A percentile compares a stretch with the other conserved stretches of the same genome.
phyloP scores from a whole-genome alignment of 495 filamentous ascomycete species.

The Penicillium parvum region DNA sequence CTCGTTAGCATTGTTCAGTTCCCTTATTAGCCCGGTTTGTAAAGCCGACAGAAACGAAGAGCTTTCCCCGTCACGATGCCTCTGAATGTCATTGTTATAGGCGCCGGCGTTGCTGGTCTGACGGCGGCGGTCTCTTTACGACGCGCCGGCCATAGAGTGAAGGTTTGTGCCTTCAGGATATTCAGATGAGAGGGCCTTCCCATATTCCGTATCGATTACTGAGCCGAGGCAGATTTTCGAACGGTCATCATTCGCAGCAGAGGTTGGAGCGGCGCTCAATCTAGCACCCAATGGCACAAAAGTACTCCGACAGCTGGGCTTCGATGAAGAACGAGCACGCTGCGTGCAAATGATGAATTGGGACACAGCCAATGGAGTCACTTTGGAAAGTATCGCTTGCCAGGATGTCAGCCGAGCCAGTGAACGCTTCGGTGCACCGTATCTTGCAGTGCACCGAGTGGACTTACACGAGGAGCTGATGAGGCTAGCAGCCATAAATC shows the following conservation, averaged over 20 bases:
- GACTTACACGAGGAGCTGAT: slow-evolving; percentile 47
- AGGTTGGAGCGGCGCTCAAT: slow-evolving; percentile 47
- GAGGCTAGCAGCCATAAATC: slow-evolving; percentile 23
- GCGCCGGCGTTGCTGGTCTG: slow-evolving; percentile 46
- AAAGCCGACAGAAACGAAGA: too few species aligned
- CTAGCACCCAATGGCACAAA: slow-evolving; percentile 40
- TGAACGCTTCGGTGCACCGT: slow-evolving; percentile 3
- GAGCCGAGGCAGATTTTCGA: slow-evolving; percentile 11
- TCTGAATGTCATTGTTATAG: slow-evolving; percentile 35
- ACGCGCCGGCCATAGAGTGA: too few species aligned
- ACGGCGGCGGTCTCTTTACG: slow-evolving; percentile 32
- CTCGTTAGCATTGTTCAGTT: too few species aligned
- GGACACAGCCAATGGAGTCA: slow-evolving; percentile 21
- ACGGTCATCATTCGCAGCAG: slow-evolving; percentile 23
- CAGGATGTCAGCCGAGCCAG: slow-evolving; percentile 13
- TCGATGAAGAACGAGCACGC: slow-evolving; percentile 31
- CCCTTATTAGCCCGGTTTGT: too few species aligned
- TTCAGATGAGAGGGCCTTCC: too few species aligned
- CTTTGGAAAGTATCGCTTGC: slow-evolving; percentile 18
- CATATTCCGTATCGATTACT: too few species aligned
- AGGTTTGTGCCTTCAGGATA: too few species aligned
- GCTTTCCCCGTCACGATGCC: too few species aligned
- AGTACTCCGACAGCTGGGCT: slow-evolving; percentile 34
- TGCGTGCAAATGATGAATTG: slow-evolving; percentile 13
- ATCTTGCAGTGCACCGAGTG: slow-evolving; percentile 45